These are phyloP conservation scores for Adansonia gregorii DNA, from an alignment of 441 rosid species.

Conservation along the genomic window DNA sequence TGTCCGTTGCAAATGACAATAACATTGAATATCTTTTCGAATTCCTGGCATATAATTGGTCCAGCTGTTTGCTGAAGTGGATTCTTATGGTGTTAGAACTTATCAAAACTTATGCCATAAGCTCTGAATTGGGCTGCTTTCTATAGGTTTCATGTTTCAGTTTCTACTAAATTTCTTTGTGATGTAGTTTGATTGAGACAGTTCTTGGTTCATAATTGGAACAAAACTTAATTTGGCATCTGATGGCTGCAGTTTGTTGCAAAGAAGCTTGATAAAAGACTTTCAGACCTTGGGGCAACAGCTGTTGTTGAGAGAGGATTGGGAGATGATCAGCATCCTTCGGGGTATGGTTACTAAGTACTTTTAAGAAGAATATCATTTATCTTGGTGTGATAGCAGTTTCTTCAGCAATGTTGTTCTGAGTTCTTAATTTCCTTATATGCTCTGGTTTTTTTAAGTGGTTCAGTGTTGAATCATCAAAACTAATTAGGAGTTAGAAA, in stretches of 20 bases:
- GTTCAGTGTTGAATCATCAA: constrained; percentile 14
- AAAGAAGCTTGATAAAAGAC: constrained; percentile 91
- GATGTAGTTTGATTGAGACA: constrained; percentile 6
- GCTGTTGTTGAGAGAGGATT: constrained; percentile 77
- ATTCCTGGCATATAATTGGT: neutral
- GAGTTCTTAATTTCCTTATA: neutral
- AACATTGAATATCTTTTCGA: neutral
- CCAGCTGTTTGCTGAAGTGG: neutral
- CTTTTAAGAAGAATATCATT: neutral
- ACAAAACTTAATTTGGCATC: constrained; percentile 24
- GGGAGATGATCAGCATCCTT: constrained; percentile 97
- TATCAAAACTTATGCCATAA: neutral
- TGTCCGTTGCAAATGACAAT: neutral
- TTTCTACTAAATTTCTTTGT: neutral
- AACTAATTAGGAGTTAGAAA: neutral
- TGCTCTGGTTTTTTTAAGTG: neutral
- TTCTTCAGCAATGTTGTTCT: constrained; percentile 13
- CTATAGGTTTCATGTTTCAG: neutral
- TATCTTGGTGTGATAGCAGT: neutral
- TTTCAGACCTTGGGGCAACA: constrained; percentile 79
- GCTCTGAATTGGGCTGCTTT: neutral
- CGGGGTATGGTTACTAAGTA: constrained; percentile 66
- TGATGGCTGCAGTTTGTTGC: constrained; percentile 82
- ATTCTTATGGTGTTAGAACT: constrained; percentile 16
- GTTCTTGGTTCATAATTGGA: constrained; percentile 4